These are phyloP conservation scores for Xylariaceae sp. DNA, from an alignment of 2,329 filamentous ascomycete species.

Conservation along the genomic window DNA sequence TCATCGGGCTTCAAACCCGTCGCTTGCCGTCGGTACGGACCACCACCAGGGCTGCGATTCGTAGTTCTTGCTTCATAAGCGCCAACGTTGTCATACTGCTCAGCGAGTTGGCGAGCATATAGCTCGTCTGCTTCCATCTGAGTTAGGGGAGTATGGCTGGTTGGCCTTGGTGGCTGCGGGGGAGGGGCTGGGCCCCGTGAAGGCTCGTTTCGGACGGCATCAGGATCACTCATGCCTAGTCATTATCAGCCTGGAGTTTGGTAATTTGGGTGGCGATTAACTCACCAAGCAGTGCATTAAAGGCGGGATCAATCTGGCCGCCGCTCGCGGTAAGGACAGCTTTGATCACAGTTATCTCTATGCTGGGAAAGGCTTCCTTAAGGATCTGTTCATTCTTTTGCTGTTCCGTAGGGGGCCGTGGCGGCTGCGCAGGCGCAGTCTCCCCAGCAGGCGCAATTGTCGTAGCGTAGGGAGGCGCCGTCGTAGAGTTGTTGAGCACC, in stretches of 20 bases:
- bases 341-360: slow-evolving; percentile 81
- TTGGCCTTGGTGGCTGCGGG: slow-evolving; percentile 79
- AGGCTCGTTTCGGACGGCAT: slow-evolving; percentile 62
- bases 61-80: slow-evolving; percentile 63
- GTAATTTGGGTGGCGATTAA: not conserved
- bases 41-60: slow-evolving; percentile 46
- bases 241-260: slow-evolving; percentile 23
- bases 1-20: slow-evolving; percentile 63
- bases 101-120: slow-evolving; percentile 89
- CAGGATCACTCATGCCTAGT: slow-evolving; percentile 79
- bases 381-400: slow-evolving; percentile 88
- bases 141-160: slow-evolving; percentile 66
- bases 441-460: slow-evolving; percentile 45
- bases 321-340: slow-evolving; percentile 86
- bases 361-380: slow-evolving; percentile 89
- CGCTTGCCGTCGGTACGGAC: slow-evolving; percentile 49
- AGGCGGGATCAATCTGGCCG: slow-evolving; percentile 88
- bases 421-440: slow-evolving; percentile 76
- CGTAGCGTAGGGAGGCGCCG: slow-evolving; percentile 31
- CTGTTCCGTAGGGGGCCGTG: slow-evolving; percentile 78
- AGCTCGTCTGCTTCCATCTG: slow-evolving; percentile 91
- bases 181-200: slow-evolving; percentile 66
- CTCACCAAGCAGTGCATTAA: slow-evolving; percentile 88
- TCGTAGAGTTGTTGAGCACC: slow-evolving; percentile 51
- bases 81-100: slow-evolving; percentile 78